Percentiles rank a stretch among this genome's conserved stretches.
These are phyloP conservation scores for Fusarium aywerte DNA, from an alignment of 2,329 filamentous ascomycete species.

Conservation along the genomic window DNA sequence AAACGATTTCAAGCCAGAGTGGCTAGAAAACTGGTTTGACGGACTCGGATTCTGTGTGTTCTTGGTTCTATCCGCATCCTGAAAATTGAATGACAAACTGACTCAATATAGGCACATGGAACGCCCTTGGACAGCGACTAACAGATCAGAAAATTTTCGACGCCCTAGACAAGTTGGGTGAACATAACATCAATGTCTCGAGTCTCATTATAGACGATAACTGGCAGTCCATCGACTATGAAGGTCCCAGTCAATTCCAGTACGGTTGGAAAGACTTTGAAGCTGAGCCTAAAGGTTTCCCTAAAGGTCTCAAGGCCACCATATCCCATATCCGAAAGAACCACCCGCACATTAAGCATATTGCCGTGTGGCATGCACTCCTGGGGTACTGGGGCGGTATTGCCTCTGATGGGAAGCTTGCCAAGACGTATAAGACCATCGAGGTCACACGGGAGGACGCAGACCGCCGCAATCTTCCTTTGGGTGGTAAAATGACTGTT, in stretches of 20 bases:
- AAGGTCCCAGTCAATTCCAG: slow-evolving; percentile 63
- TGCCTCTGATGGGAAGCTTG: slow-evolving; percentile 77
- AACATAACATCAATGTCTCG: slow-evolving; percentile 78
- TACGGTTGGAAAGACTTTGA: slow-evolving; percentile 85
- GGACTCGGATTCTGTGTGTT: slow-evolving; percentile 84
- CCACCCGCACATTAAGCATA: slow-evolving; percentile 79
- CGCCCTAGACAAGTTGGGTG: slow-evolving; percentile 76
- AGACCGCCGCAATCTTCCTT: slow-evolving; percentile 58
- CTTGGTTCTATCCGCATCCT: background rate
- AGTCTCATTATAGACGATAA: slow-evolving; percentile 97
- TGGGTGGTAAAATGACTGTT: slow-evolving; percentile 75
- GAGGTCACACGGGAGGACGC: slow-evolving; percentile 63
- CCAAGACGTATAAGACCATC: slow-evolving; percentile 80
- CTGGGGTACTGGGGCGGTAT: slow-evolving; percentile 93
- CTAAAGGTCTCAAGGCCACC: slow-evolving; percentile 78
- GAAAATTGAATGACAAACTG: slow-evolving; percentile 10
- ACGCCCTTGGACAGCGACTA: slow-evolving; percentile 84
- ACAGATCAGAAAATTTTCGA: slow-evolving; percentile 82
- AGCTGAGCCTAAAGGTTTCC: slow-evolving; percentile 82
- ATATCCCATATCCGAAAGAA: slow-evolving; percentile 74
- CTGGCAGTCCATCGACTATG: slow-evolving; percentile 81
- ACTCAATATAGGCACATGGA: slow-evolving; percentile 78
- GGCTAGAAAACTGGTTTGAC: slow-evolving; percentile 91
- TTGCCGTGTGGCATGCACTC: slow-evolving; percentile 95
- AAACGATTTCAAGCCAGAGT: slow-evolving; percentile 67